Base-by-base conservation (phyloP, 768 basidiomycete genomes). In the Hericium alpestre region DNA sequence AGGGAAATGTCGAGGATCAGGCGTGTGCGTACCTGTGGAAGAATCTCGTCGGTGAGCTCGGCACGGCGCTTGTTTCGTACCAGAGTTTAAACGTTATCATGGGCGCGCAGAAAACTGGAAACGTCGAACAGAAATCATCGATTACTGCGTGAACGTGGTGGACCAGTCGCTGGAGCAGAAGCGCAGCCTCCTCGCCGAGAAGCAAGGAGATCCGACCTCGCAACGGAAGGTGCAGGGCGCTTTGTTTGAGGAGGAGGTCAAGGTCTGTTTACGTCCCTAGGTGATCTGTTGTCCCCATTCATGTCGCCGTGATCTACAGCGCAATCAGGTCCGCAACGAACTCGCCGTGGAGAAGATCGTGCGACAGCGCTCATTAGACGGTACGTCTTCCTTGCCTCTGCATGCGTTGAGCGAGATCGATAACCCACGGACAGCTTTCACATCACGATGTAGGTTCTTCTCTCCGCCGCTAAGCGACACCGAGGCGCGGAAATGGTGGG, bases 381-480 rank as follows among this genome's bases (percentile, higher is more conserved):
- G 89, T 83, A 64, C 65, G 80, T 51, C 38, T 47, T 41, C 47
- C 41, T 43, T 38, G n/a, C 20, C 13, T 51, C n/a, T 54, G 39
- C 38, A 46, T 37, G 40, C 48, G 51, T 48, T 58, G 57, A 56
- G 64, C 37, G 52, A 53, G 51, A 48, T 58, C 43, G 56, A 53
- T 54, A 38, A 39, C 51, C 43, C 32, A 32, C 32, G 32, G 32
- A 68, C 27, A 93, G 90, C 86, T 37, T 92, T 93, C 67, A 77
- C 77, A 58, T 78, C 86, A 48, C 84, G 88, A 52, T 93, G 90
- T 72, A 81, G 79, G 66, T 90, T 86, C 67, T 93, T 90, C 68
- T 72, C 76, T 52, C 87, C 87, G 7, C 84, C 88, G 53, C 46
- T 67, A 56, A 73, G 78, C 15, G 84, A 87, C 64, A 70, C 62